Evolutionary conservation across 2,329 filamentous ascomycete species (phyloP).

Genomic region (Botrytis paeoniae): DNA sequence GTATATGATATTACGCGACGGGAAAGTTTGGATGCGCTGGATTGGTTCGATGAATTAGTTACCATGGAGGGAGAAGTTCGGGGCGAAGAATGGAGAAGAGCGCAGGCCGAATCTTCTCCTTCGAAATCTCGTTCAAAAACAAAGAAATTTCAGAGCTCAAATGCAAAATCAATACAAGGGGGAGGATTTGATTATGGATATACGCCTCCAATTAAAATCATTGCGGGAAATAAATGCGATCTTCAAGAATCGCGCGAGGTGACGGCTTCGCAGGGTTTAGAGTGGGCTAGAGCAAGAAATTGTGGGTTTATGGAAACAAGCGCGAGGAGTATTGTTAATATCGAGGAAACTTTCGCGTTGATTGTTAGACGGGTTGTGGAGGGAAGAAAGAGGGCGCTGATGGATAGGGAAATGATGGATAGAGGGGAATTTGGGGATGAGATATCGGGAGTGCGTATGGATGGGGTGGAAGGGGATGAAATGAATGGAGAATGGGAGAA

Average conservation of each 20-base stretch:
- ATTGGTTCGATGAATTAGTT: slow-evolving; percentile 80
- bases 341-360: slow-evolving; percentile 82
- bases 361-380: slow-evolving; percentile 62
- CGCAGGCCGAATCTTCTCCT: neutral
- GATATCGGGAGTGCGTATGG: neutral
- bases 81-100: slow-evolving; percentile 4
- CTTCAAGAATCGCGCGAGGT: slow-evolving; percentile 67
- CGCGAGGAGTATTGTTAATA: slow-evolving; percentile 79
- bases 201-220: slow-evolving; percentile 67
- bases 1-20: slow-evolving; percentile 81
- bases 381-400: slow-evolving; percentile 32
- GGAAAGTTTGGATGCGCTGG: slow-evolving; percentile 66
- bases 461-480: slow-evolving; percentile 17
- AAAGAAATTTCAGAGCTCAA: slow-evolving; percentile 57
- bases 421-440: neutral
- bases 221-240: slow-evolving; percentile 85
- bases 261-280: slow-evolving; percentile 65
- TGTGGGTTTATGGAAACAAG: slow-evolving; percentile 92
- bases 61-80: slow-evolving; percentile 52
- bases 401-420: neutral
- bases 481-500: neutral
- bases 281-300: slow-evolving; percentile 69
- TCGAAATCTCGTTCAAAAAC: slow-evolving; percentile 48
- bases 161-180: slow-evolving; percentile 24
- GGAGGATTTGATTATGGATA: slow-evolving; percentile 27